Evolutionary conservation across 1,284 basidiomycete genomes (phyloP), one percentile per base, ranked within the genome.

Genomic region (Hypsizygus ulmarius): DNA sequence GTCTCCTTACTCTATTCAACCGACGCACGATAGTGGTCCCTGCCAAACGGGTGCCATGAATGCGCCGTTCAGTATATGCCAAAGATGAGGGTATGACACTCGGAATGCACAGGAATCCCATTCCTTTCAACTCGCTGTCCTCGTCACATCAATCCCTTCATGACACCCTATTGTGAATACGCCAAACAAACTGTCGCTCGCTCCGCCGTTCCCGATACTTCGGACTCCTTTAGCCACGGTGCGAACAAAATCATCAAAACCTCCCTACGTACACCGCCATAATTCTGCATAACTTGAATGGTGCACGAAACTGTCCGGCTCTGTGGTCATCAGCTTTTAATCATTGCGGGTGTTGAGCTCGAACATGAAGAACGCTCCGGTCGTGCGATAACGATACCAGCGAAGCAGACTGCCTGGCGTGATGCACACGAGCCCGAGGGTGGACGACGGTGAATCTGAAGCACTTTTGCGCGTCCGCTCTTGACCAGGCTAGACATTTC

Each of bases 71-170:
- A 51, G 28, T 45, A 45, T 37, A 53, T n/a, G 6, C 43, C 48
- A 14, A 50, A 49, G 28, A 54, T 40, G 5, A 58, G 19, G 10
- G 29, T 53, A 57, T 21, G 43, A 47, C 10, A 53, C 54, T 28
- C 42, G 25, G 18, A 27, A 30, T 11, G 54, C 46, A 43, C 51
- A 55, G 16, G 36, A 37, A 12, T 39, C 43, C 54, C 52, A 56
- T 29, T 54, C 43, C 10, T 25, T 30, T 47, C 48, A 56, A 48
- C 38, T n/a, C 45, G n/a, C 12, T 42, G n/a, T 53, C 47, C 33
- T 50, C 43, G 44, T 21, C 5, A 14, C 6, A 52, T 11, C 39
- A 48, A 34, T 5, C 39, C 35, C 28, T 25, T 15, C 30, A 36
- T 12, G 12, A 45, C n/a, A 1, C 28, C 49, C 46, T 4, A 16